These are phyloP conservation scores for Chytriomyces sp. DNA, from an alignment of 192 early-diverging fungal species.

Conservation along the genomic window DNA sequence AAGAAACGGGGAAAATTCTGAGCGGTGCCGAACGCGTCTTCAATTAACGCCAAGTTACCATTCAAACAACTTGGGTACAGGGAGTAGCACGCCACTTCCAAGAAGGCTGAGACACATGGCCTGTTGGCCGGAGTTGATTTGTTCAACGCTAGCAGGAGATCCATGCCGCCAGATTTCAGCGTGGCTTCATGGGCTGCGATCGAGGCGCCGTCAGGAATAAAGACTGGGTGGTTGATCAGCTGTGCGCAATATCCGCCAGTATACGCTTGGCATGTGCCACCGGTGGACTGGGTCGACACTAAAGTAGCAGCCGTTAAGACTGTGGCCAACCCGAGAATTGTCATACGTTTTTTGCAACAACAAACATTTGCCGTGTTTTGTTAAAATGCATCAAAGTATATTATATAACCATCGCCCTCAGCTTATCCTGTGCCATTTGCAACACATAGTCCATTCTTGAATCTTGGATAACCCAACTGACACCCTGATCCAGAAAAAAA, in stretches of 20 bases:
- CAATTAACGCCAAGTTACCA: neutral
- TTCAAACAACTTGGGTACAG: conserved; percentile 12
- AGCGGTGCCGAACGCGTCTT: neutral
- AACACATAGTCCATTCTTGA: too few species aligned
- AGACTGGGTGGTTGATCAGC: conserved; percentile 15
- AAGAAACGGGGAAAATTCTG: neutral
- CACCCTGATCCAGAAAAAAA: neutral
- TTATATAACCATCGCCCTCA: too few species aligned
- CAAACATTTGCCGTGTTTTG: too few species aligned
- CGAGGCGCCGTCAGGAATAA: neutral
- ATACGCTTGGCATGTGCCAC: neutral
- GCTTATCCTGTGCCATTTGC: too few species aligned
- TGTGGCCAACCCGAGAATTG: too few species aligned
- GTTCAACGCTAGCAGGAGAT: conserved; percentile 16
- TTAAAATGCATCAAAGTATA: too few species aligned
- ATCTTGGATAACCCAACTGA: neutral
- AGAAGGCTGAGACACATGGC: conserved; percentile 3
- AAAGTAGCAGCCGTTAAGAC: too few species aligned
- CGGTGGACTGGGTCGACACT: neutral
- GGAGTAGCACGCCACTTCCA: conserved; percentile 13
- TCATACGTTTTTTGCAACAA: too few species aligned
- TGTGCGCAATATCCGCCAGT: conserved; percentile 16
- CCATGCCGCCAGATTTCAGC: conserved; percentile 20
- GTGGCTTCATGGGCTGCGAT: neutral
- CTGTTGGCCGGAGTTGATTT: neutral